Conservation (phyloP, 495 filamentous ascomycete species). For the Pyrenula massariospora region DNA sequence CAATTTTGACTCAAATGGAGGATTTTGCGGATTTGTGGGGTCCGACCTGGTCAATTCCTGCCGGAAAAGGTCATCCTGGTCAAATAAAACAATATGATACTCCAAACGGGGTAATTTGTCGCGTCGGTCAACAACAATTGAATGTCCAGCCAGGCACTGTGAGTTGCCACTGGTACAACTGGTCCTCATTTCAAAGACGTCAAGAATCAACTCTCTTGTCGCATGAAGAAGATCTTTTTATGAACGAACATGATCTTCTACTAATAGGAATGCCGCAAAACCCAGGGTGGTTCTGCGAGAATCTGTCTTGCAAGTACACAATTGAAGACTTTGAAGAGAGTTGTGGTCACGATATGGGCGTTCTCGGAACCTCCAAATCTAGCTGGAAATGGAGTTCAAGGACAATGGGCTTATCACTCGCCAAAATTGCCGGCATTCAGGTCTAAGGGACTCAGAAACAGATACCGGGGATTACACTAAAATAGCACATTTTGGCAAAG, state of each 20-base stretch:
- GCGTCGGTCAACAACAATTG: no score
- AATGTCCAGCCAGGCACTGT: neutral
- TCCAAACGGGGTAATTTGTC: neutral
- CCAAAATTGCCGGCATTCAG: neutral
- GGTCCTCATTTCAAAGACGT: neutral
- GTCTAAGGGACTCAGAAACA: neutral
- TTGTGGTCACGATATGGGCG: neutral
- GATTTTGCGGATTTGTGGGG: constrained; percentile 1
- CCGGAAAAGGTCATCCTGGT: neutral
- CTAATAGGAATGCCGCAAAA: neutral
- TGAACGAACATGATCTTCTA: neutral
- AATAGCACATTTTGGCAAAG: constrained; percentile 1
- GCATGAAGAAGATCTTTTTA: neutral
- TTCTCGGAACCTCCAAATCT: neutral
- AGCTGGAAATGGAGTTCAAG: neutral
- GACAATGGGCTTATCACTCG: neutral
- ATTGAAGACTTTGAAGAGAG: neutral
- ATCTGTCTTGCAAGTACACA: neutral
- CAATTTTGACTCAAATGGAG: neutral
- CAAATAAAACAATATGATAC: neutral
- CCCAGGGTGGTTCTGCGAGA: neutral
- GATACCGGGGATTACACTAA: neutral
- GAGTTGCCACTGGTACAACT: neutral
- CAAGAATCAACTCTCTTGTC: neutral
- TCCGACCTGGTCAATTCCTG: neutral